phyloP scores from a whole-genome alignment of 306 rosid genomes.

The Sindora glabra region DNA sequence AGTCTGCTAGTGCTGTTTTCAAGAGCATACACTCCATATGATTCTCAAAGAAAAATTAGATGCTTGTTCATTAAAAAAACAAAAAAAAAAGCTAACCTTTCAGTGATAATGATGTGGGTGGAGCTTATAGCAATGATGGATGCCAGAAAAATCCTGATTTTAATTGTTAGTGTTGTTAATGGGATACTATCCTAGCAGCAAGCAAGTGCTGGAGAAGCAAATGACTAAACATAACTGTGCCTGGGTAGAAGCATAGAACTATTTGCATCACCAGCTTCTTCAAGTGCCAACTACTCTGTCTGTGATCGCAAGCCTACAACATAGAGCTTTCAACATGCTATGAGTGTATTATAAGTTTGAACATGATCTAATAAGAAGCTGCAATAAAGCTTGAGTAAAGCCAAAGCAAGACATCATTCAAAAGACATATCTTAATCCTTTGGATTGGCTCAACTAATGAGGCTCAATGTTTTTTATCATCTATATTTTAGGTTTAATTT shows the following conservation, averaged over 20 bases:
- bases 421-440: too few species aligned
- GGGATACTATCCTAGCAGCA: background rate
- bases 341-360: background rate
- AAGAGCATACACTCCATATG: background rate
- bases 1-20: too few species aligned
- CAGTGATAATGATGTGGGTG: background rate
- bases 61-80: background rate
- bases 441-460: too few species aligned
- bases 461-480: too few species aligned
- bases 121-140: background rate
- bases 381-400: background rate
- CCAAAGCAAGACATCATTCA: conserved; percentile 17
- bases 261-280: background rate
- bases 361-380: conserved; percentile 4
- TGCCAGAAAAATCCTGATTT: conserved; percentile 1
- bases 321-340: background rate
- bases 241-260: too few species aligned
- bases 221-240: too few species aligned
- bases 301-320: background rate
- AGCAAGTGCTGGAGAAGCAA: conserved; percentile 7
- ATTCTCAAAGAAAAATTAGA: too few species aligned
- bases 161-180: too few species aligned
- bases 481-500: too few species aligned
- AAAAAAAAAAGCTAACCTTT: conserved; percentile 3
- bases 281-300: background rate